Evolutionary conservation across 1,284 basidiomycete genomes (phyloP).

Genomic region (Porodaedalea pini): DNA sequence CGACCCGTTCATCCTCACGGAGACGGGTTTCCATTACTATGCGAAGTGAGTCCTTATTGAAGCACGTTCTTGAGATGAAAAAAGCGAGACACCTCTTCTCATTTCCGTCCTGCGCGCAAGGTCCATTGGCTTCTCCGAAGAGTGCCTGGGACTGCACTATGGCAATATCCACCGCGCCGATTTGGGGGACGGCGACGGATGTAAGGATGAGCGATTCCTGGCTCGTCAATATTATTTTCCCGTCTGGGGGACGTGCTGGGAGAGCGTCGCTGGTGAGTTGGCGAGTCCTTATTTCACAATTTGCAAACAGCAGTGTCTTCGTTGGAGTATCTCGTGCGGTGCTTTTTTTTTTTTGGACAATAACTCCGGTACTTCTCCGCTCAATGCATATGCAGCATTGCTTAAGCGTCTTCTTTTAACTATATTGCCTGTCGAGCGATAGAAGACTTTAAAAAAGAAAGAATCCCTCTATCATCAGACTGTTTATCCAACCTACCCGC

Average conservation of each 20-base stretch:
- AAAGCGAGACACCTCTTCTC: background rate
- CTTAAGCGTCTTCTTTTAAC: background rate
- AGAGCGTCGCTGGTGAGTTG: constrained; percentile 35
- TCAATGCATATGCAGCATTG: background rate
- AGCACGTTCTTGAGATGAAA: too few species aligned
- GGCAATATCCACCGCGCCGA: constrained; percentile 44
- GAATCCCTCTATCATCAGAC: background rate
- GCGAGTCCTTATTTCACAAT: background rate
- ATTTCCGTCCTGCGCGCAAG: constrained; percentile 27
- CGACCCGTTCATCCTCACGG: constrained; percentile 41
- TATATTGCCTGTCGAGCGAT: too few species aligned
- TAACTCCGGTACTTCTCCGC: too few species aligned
- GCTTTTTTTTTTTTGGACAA: too few species aligned
- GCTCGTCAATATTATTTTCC: constrained; percentile 43
- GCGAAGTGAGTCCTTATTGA: constrained; percentile 35
- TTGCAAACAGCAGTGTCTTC: background rate
- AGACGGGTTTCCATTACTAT: constrained; percentile 38
- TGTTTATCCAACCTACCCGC: background rate
- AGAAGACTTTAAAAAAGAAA: too few species aligned
- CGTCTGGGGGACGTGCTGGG: constrained; percentile 45
- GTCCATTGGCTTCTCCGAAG: constrained; percentile 65
- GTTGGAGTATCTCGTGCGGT: background rate
- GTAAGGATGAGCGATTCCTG: constrained; percentile 39
- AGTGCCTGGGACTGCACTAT: constrained; percentile 45
- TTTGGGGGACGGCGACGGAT: constrained; percentile 43